Evolutionary conservation across 768 basidiomycete species (phyloP), one percentile per base, ranked within the genome.

Genomic region (Filobasidium floriforme): DNA sequence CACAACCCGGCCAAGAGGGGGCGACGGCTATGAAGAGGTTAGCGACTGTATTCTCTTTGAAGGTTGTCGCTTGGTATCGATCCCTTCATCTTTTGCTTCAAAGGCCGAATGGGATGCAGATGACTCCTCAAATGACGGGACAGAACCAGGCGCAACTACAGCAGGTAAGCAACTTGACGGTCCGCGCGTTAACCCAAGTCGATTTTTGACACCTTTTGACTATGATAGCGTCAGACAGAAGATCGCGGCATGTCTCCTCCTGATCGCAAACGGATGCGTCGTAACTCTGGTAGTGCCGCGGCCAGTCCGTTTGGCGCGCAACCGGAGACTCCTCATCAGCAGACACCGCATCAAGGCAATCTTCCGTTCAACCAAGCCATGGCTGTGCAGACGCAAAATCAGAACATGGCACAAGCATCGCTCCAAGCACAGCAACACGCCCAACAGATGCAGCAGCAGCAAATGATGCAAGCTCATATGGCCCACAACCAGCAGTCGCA

Each of bases 221-320:
- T 24, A 51, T 24, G 24, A 32, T n/a, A 22, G 54, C 60, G 60
- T 12, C 60, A 59, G 24, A 29, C n/a, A 9, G 65, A 66, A 18
- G 65, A 66, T 26, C 51, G 46, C 5, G 60, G 65, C 18, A 52
- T 54, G 40, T 66, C 65, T 6, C 65, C 65, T 24, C 65, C 65
- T 1, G 60, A 66, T 29, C 28, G 59, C n/a, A 66, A 66, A 52
- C 59, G 65, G 18, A 46, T 66, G 57, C 41, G 65, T 6, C 65
- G 65, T 1, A 61, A 66, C 37, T 66, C 65, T 43, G 65, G 65
- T n/a, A 61, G 59, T n/a, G 65, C 65, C 12, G 65, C 46, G 9
- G 65, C 65, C 51, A 61, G 60, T 52, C 65, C 65, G 3, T 66
- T 46, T 44, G 60, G 59, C n/a, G 32, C 22, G 41, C 37, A 29